Percentiles rank a stretch among this genome's conserved stretches.
Conservation (phyloP, 2,329 filamentous ascomycete species). For the Neurospora sp. region DNA sequence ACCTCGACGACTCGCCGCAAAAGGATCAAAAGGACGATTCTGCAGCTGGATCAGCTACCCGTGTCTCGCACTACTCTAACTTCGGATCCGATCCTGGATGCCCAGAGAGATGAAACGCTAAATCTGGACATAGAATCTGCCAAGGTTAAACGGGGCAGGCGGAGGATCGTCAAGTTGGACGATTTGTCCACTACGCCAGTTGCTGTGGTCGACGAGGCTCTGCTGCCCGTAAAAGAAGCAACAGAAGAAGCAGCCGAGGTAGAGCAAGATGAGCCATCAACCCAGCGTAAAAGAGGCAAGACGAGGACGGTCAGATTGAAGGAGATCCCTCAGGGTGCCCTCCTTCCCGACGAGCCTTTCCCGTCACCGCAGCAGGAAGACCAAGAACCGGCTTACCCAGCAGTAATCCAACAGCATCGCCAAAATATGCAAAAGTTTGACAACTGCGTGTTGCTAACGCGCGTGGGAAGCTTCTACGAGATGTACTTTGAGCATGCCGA, state of each 20-base stretch:
- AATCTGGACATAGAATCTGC: neutral
- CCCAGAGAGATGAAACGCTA: neutral
- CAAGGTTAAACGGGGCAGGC: neutral
- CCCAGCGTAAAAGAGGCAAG: neutral
- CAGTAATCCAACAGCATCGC: conserved; percentile 77
- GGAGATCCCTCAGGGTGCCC: conserved; percentile 45
- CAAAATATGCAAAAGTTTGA: conserved; percentile 86
- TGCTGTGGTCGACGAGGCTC: neutral
- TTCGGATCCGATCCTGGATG: neutral
- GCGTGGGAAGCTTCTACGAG: conserved; percentile 95
- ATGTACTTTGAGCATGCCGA: conserved; percentile 95
- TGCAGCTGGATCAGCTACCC: neutral
- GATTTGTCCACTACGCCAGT: neutral
- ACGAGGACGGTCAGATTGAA: conserved; percentile 13
- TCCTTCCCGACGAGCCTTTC: conserved; percentile 25
- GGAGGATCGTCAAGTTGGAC: neutral
- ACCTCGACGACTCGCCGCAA: neutral
- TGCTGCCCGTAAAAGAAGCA: neutral
- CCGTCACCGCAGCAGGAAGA: conserved; percentile 22
- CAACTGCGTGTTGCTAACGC: conserved; percentile 82
- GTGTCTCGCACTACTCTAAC: neutral
- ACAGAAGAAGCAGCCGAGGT: neutral
- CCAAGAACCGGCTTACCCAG: conserved; percentile 56
- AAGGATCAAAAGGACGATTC: neutral
- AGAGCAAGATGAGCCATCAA: neutral